Conservation (phyloP, 192 early-diverging fungal species). For the Thoreauomyces humboldtii region DNA sequence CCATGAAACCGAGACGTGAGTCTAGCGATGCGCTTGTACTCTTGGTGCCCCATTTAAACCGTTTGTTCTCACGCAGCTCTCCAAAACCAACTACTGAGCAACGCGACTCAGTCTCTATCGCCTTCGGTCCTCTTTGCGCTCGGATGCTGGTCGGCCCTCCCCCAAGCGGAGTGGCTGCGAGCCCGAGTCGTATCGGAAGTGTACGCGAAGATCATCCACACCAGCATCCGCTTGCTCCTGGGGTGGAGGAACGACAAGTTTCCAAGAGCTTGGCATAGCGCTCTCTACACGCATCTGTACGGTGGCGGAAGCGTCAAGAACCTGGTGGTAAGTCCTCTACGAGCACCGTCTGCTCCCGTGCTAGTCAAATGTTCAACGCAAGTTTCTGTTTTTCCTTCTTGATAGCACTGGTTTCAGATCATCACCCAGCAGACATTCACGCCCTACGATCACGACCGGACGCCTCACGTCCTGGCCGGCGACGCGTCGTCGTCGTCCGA, state of each 20-base stretch:
- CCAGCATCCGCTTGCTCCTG: constrained; percentile 10
- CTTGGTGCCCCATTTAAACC: not conserved
- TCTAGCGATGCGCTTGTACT: not conserved
- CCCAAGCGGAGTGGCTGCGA: constrained; percentile 19
- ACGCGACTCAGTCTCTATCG: not conserved
- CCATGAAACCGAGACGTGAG: constrained; percentile 42
- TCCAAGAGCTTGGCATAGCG: constrained; percentile 3
- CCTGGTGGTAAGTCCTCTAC: constrained; percentile 30
- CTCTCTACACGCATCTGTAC: constrained; percentile 34
- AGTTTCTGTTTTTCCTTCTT: not conserved
- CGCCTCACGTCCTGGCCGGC: not conserved
- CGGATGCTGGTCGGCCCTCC: constrained; percentile 29
- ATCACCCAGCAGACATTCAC: constrained; percentile 27
- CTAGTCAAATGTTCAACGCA: too few relatives aligned
- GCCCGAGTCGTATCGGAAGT: not conserved
- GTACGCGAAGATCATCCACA: constrained; percentile 21
- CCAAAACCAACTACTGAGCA: not conserved
- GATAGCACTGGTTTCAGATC: constrained; percentile 42
- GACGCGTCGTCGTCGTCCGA: not conserved
- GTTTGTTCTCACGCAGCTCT: not conserved
- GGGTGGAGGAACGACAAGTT: constrained; percentile 32
- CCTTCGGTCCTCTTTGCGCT: constrained; percentile 18
- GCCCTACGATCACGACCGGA: constrained; percentile 17
- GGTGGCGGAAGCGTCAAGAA: constrained; percentile 25
- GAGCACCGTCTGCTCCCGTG: too few relatives aligned